phyloP scores from a whole-genome alignment of 352 stramenopile genomes.

The Phytophthora pseudosyringae region DNA sequence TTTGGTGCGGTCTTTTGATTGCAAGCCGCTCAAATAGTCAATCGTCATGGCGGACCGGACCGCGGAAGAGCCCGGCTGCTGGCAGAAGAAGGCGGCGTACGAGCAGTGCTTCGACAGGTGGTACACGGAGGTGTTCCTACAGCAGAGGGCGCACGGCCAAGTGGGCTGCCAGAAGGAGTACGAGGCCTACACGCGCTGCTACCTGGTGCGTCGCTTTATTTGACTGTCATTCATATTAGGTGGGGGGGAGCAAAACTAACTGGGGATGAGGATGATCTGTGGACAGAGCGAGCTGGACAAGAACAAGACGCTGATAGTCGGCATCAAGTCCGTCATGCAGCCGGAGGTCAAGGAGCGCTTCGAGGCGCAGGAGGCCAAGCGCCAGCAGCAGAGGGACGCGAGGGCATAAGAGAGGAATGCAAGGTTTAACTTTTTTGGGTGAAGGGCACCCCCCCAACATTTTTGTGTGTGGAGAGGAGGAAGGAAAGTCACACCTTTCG shows the following conservation, averaged over 20 bases:
- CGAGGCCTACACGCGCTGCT: slow-evolving; percentile 77
- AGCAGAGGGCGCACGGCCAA: slow-evolving; percentile 75
- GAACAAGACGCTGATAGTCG: slow-evolving; percentile 60
- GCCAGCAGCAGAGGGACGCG: slow-evolving; percentile 18
- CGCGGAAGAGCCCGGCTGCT: slow-evolving; percentile 59
- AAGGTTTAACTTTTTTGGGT: background rate
- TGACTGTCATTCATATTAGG: background rate
- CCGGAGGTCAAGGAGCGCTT: slow-evolving; percentile 63
- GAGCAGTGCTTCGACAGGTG: slow-evolving; percentile 90
- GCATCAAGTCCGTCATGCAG: slow-evolving; percentile 75
- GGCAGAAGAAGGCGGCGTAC: slow-evolving; percentile 74
- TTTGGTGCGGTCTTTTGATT: slow-evolving; percentile 12
- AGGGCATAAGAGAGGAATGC: slow-evolving; percentile 7
- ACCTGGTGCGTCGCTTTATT: slow-evolving; percentile 49
- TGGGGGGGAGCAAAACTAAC: background rate
- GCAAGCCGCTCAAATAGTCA: slow-evolving; percentile 12
- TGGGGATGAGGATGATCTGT: background rate
- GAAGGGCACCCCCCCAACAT: too few species aligned
- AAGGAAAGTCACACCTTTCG: background rate
- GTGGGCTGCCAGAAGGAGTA: slow-evolving; percentile 85
- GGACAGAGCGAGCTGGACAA: slow-evolving; percentile 68
- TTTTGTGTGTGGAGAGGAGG: background rate
- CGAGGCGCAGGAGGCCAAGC: slow-evolving; percentile 42
- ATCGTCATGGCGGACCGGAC: slow-evolving; percentile 28
- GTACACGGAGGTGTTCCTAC: slow-evolving; percentile 87